Conservation (phyloP, 805 yeast species). For the Torulaspora gathmanii region DNA sequence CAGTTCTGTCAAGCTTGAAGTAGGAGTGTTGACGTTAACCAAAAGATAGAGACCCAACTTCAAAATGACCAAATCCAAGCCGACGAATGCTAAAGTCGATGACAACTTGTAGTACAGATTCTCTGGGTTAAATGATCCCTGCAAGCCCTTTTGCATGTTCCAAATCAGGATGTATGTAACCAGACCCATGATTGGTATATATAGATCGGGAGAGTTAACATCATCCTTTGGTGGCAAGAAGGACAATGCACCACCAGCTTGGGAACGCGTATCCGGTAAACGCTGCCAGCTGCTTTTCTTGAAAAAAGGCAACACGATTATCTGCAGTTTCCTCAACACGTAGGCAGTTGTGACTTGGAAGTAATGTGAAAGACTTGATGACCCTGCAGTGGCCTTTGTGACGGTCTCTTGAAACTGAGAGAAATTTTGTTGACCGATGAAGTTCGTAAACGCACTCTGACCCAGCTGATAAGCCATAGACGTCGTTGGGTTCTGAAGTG, state of each 20-base stretch:
- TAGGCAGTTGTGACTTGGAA: slow-evolving; percentile 89
- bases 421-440: slow-evolving; percentile 53
- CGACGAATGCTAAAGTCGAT: slow-evolving; percentile 75
- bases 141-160: slow-evolving; percentile 79
- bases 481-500: slow-evolving; percentile 74
- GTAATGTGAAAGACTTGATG: slow-evolving; percentile 66
- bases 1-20: slow-evolving; percentile 66
- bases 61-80: slow-evolving; percentile 69
- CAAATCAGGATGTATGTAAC: slow-evolving; percentile 80
- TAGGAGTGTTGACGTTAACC: slow-evolving; percentile 27
- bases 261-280: slow-evolving; percentile 25
- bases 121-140: slow-evolving; percentile 90
- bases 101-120: slow-evolving; percentile 82
- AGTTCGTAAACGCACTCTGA: slow-evolving; percentile 59
- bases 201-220: slow-evolving; percentile 91
- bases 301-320: slow-evolving; percentile 80
- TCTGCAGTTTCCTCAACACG: slow-evolving; percentile 64
- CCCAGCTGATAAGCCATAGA: slow-evolving; percentile 86
- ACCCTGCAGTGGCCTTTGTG: slow-evolving; percentile 37
- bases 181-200: slow-evolving; percentile 90
- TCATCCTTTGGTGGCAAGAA: slow-evolving; percentile 73
- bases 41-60: slow-evolving; percentile 80
- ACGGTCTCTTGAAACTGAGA: slow-evolving; percentile 47
- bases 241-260: slow-evolving; percentile 12
- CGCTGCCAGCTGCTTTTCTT: slow-evolving; percentile 79